Percentiles rank a stretch among this genome's conserved stretches.
These are phyloP conservation scores for Thermochaetoides dissita DNA, from an alignment of 2,329 filamentous ascomycete genomes.

Conservation along the genomic window DNA sequence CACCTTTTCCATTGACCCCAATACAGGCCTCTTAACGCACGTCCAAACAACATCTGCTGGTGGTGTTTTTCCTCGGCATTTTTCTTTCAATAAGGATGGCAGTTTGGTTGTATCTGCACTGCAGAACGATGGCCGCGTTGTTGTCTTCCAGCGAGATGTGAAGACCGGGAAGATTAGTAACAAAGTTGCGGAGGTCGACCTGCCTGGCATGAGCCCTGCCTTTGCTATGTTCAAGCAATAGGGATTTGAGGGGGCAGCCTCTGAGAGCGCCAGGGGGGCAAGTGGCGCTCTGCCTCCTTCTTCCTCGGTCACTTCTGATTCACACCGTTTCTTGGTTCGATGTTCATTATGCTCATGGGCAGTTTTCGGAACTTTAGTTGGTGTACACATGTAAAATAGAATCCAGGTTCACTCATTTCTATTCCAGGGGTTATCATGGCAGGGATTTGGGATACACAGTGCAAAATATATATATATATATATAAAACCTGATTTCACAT, in stretches of 20 bases:
- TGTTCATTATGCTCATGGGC: too few relatives aligned
- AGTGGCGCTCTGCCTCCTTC: neutral
- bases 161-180: constrained; percentile 41
- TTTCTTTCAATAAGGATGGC: constrained; percentile 51
- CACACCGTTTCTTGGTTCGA: too few relatives aligned
- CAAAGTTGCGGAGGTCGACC: constrained; percentile 27
- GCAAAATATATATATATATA: too few relatives aligned
- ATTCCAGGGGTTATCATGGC: too few relatives aligned
- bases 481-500: too few relatives aligned
- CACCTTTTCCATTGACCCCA: constrained; percentile 40
- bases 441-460: too few relatives aligned
- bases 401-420: too few relatives aligned
- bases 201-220: constrained; percentile 33
- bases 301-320: neutral
- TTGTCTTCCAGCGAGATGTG: constrained; percentile 46
- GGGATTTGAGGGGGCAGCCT: too few relatives aligned
- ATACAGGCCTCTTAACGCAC: constrained; percentile 40
- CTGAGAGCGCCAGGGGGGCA: neutral
- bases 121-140: constrained; percentile 46
- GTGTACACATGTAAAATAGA: too few relatives aligned
- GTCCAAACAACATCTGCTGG: constrained; percentile 48
- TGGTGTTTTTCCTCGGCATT: constrained; percentile 52
- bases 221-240: constrained; percentile 34
- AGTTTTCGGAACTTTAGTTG: too few relatives aligned
- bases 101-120: constrained; percentile 51